Base-by-base conservation (phyloP, 371 early-diverging fungal genomes). In the Funneliformis caledonium region DNA sequence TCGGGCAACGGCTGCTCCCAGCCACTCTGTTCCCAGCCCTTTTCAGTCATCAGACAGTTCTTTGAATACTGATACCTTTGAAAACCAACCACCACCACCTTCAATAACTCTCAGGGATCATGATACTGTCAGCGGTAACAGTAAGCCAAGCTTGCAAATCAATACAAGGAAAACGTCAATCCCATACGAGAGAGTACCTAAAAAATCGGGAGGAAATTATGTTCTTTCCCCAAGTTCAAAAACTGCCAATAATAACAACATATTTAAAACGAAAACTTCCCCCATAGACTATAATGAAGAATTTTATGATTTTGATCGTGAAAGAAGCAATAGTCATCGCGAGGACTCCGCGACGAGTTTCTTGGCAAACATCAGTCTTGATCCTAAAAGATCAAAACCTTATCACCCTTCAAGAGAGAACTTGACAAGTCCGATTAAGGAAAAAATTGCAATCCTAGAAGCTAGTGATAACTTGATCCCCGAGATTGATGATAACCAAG, bases 1-100 rank as follows among this genome's bases (percentile, higher is more conserved):
- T 65, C 78, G 69, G 69, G 47, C 59, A 50, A 48, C 78, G 47
- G 59, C 64, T 42, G 64, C 64, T 76, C 77, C 77, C 43, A 62
- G 65, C 74, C 77, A 64, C 42, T n/a, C 70, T 22, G 70, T 43
- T 70, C 47, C 70, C 5, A 70, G 70, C 70, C 70, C 70, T 43
- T 64, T 33, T 77, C 42, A 64, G 8, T 47, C 65, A 26, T 26
- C 26, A 48, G 52, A 68, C n/a, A n/a, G 14, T 78, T n/a, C 48
- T 7, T 52, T 78, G 68, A 56, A 48, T 26, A 5, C 31, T 50
- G 78, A 16, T 62, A 78, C 10, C 31, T 52, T 50, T 68, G n/a
- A 14, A 14, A 78, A 67, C 11, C 47, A 26, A 50, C 56, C 7
- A 47, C 62, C 12, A 52, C 4, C 47, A 42, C 7, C 16, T 37